phyloP scores from a whole-genome alignment of 108 stramenopile genomes.

The Poteriospumella lacustris region DNA sequence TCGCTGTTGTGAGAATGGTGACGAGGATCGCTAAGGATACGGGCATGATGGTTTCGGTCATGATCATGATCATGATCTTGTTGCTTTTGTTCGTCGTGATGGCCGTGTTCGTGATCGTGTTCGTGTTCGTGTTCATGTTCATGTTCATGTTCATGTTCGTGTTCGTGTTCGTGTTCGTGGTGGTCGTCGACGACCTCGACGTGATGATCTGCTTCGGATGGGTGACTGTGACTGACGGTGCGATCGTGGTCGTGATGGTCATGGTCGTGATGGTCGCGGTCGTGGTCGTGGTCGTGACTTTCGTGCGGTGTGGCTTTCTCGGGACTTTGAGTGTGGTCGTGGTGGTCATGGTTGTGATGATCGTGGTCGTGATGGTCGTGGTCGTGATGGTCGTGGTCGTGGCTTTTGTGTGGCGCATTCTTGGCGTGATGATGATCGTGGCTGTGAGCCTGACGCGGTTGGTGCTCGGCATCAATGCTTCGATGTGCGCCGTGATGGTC shows the following conservation, averaged over 20 bases:
- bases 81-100: constrained; percentile 15
- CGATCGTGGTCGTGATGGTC: constrained; percentile 19
- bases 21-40: not conserved
- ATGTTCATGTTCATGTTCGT: not conserved
- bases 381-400: not conserved
- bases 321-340: not conserved
- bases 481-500: too few relatives aligned
- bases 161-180: constrained; percentile 1
- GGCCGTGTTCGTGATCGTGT: not conserved
- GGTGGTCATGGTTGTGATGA: not conserved
- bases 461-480: too few relatives aligned
- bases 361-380: not conserved
- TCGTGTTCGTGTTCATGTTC: constrained; percentile 30
- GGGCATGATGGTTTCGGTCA: constrained; percentile 27
- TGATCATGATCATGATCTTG: constrained; percentile 27
- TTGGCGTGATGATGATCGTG: not conserved
- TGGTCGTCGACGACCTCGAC: too few relatives aligned
- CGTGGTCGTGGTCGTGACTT: not conserved
- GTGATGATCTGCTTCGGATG: too few relatives aligned
- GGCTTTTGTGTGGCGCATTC: not conserved
- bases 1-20: not conserved
- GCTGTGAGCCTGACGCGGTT: not conserved
- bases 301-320: not conserved
- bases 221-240: not conserved
- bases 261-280: too few relatives aligned